Evolutionary conservation across 805 yeast genomes (phyloP).

Genomic region (Barnettozyma salicaria): DNA sequence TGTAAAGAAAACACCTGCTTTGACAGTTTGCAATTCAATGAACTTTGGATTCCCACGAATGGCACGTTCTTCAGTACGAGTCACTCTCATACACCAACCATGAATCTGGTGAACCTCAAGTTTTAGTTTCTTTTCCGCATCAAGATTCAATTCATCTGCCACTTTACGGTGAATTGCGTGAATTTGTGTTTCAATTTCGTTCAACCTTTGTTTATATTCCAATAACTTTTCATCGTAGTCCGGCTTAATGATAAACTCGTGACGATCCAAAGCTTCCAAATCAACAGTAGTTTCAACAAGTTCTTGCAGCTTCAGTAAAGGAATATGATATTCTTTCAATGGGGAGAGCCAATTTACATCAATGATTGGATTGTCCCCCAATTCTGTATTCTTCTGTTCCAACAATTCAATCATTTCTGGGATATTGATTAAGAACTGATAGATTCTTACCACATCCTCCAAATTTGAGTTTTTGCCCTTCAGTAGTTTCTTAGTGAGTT

Average conservation of each 20-base stretch:
- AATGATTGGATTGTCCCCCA: constrained; percentile 33
- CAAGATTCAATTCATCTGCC: constrained; percentile 73
- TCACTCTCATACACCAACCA: constrained; percentile 93
- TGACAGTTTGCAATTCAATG: constrained; percentile 81
- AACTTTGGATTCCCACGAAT: constrained; percentile 57
- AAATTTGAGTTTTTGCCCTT: constrained; percentile 47
- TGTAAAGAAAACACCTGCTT: constrained; percentile 93
- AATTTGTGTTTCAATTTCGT: constrained; percentile 48
- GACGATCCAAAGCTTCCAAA: constrained; percentile 70
- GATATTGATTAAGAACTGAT: constrained; percentile 66
- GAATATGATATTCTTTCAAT: constrained; percentile 40
- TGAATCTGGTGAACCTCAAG: constrained; percentile 81
- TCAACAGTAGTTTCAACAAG: constrained; percentile 92
- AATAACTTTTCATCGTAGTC: constrained; percentile 80
- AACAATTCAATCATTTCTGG: constrained; percentile 63
- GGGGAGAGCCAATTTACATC: constrained; percentile 52
- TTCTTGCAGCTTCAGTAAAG: constrained; percentile 67
- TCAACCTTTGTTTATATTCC: constrained; percentile 52
- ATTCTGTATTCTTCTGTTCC: constrained; percentile 32
- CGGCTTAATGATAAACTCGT: constrained; percentile 80
- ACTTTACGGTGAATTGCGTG: constrained; percentile 53
- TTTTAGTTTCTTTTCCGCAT: constrained; percentile 81
- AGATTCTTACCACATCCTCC: constrained; percentile 86
- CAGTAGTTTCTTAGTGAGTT: constrained; percentile 63
- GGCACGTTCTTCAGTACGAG: constrained; percentile 81